Base-by-base conservation (phyloP, 2,329 filamentous ascomycete species). In the Clonostachys solani region DNA sequence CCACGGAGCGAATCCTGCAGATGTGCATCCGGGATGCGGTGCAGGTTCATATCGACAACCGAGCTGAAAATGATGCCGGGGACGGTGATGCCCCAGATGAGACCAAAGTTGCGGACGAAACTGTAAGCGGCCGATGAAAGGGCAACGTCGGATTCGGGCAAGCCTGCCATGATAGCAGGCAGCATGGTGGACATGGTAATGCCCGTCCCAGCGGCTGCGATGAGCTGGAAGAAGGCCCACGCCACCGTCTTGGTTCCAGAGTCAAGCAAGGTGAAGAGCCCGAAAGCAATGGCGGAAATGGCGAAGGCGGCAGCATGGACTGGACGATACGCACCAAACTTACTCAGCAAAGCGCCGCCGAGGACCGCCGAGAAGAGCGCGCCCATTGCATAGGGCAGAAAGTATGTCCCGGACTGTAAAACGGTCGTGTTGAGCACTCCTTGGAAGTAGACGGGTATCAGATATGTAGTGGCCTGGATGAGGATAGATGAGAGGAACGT, bases 401-500 rank as follows among this genome's bases (percentile, higher is more conserved):
- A 46, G 13, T 60, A 52, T 1, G 68, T 56, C 2, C 65, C 69
- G 0, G 67, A 58, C 0, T 59, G 51, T 0, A 56, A 50, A 0
- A 73, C 63, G 0, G 60, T 56, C 5, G 61, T 58, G 2, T 56
- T 43, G 5, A 59, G 56, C 0, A 76, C 67, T 1, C 60, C 62
- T 44, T 77, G 71, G 50, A 76, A 76, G 52, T 75, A 77, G 2
- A 77, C 49, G 0, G 73, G 71, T 1, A 74, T 44, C 49, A 74
- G 74, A 55, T 64, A 69, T 43, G 62, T 55, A 4, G 58, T 52
- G 61, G 67, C 71, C 41, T 63, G 62, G 6, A 71, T 42, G 1
- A 59, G 29, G 1, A 60, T 12, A 5, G 42, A 50, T 16, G 49
- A 50, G 7, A 61, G 35, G 33, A 60, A 60, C 1, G 57, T 59